Percentiles rank a stretch among this genome's conserved stretches.
phyloP scores from a whole-genome alignment of 768 basidiomycete genomes.

The Trametes maxima region DNA sequence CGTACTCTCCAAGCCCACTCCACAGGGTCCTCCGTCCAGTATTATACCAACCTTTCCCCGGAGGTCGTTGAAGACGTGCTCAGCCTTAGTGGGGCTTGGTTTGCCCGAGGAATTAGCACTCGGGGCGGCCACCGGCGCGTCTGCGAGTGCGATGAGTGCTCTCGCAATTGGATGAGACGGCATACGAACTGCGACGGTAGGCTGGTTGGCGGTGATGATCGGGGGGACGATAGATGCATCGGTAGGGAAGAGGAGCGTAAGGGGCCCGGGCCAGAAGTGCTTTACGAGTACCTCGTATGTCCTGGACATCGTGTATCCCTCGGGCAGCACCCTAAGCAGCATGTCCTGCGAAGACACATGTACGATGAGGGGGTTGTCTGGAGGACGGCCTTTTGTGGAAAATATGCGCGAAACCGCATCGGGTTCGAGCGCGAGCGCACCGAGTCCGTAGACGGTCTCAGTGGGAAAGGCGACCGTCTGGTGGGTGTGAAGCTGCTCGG shows the following conservation, averaged over 20 bases:
- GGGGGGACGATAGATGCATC: constrained; percentile 60
- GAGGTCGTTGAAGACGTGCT: constrained; percentile 83
- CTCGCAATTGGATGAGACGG: constrained; percentile 93
- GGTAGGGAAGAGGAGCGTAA: constrained; percentile 89
- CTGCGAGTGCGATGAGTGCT: constrained; percentile 76
- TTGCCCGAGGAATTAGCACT: constrained; percentile 94
- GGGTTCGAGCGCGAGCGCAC: constrained; percentile 73
- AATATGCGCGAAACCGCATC: constrained; percentile 77
- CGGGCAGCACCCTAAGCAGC: constrained; percentile 76
- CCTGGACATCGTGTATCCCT: constrained; percentile 55
- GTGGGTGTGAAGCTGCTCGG: constrained; percentile 51
- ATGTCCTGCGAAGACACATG: constrained; percentile 87
- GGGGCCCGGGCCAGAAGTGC: constrained; percentile 92
- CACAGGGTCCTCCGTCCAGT: constrained; percentile 90
- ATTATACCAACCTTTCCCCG: constrained; percentile 74
- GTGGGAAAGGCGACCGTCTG: constrained; percentile 89
- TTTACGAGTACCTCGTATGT: constrained; percentile 77
- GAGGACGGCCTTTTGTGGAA: constrained; percentile 85
- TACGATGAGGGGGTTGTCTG: constrained; percentile 97
- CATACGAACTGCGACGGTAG: constrained; percentile 89
- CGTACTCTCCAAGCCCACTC: constrained; percentile 93
- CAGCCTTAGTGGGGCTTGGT: constrained; percentile 89
- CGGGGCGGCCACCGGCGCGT: constrained; percentile 87
- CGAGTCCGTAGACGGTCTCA: constrained; percentile 99
- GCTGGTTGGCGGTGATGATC: constrained; percentile 79